Base-by-base conservation (phyloP, 2,329 filamentous ascomycete genomes). In the Cephalotrichum gorgonifer region DNA sequence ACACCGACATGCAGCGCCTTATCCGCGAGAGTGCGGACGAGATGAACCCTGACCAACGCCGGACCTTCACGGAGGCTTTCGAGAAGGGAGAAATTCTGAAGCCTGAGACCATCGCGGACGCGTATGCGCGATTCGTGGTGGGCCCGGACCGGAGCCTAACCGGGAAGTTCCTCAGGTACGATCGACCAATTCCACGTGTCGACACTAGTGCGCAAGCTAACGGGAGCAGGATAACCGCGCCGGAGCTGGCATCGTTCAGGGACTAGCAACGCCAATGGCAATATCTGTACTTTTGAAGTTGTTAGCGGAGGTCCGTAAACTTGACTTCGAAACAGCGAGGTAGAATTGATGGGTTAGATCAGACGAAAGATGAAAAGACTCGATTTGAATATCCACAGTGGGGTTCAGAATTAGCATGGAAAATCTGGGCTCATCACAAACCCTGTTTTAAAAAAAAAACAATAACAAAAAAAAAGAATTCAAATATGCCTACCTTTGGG, bases 311-410 rank as follows among this genome's bases (percentile, higher is more conserved):
- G 44, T 41, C 31, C 27, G 15, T 11, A 20, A 15, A 20, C 23
- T 26, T 22, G 20, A 22, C 3, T 28, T 27, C 6, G n/a, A 39
- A 39, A 20, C 33, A 39, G 35, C 8, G 22, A 22, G n/a, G 17
- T 43, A 56, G 43, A 50, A 51, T 49, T 54, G 54, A 54, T 14
- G 26, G 45, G 30, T 48, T 26, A 63, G 62, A 69, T 87, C 84
- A 87, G 82, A 76, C 76, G 83, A 86, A 86, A 86, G 83, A 86
- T 87, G 83, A 87, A 87, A 86, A 86, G 82, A n/a, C 76, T 80
- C 76, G 75, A 76, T 74, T 71, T 9, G 73, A 78, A 72, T 68
- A 70, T 85, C 79, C 76, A 85, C 78, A 81, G n/a, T 78, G 61
- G 59, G 57, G 58, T 80, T 87, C 82, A 74, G 84, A 70, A 79